Conservation (phyloP, 2,329 filamentous ascomycete genomes). For the Cladophialophora psammophila region DNA sequence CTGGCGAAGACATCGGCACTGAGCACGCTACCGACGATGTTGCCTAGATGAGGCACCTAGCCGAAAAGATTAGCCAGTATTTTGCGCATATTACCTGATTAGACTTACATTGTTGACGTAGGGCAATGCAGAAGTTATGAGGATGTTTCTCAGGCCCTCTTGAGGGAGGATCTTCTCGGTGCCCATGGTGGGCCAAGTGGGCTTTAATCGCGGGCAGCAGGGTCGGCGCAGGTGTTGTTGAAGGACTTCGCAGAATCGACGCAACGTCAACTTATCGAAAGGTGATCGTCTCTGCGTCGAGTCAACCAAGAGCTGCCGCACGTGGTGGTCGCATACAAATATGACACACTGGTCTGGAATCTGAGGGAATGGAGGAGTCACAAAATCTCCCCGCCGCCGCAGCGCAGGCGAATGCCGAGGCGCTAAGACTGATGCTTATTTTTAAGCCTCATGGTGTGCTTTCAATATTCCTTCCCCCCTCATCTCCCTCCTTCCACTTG, state of each 20-base stretch:
- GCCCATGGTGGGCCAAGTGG: conserved; percentile 37
- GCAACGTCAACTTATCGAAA: background rate
- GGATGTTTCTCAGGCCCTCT: conserved; percentile 80
- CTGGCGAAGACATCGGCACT: conserved; percentile 83
- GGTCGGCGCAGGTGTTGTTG: background rate
- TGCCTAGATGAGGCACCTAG: conserved; percentile 82
- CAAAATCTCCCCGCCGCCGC: conserved; percentile 6
- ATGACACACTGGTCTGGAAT: background rate
- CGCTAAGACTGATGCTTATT: conserved; percentile 30
- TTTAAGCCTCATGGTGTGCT: conserved; percentile 25
- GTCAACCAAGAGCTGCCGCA: background rate
- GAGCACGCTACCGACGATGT: conserved; percentile 85
- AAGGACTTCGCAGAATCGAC: background rate
- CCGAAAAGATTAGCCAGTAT: conserved; percentile 47
- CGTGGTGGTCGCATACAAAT: background rate
- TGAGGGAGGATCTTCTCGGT: conserved; percentile 64
- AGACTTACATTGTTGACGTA: conserved; percentile 72
- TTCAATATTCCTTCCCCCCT: background rate
- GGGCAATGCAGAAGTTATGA: conserved; percentile 90
- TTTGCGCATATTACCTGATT: background rate
- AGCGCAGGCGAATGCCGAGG: conserved; percentile 18
- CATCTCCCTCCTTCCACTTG: background rate
- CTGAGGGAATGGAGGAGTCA: conserved; percentile 15
- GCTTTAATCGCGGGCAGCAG: background rate
- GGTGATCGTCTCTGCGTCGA: background rate